Percentiles rank a stretch among this genome's conserved stretches.
Conservation (phyloP, 2,329 filamentous ascomycete species). For the Capronia americana region DNA sequence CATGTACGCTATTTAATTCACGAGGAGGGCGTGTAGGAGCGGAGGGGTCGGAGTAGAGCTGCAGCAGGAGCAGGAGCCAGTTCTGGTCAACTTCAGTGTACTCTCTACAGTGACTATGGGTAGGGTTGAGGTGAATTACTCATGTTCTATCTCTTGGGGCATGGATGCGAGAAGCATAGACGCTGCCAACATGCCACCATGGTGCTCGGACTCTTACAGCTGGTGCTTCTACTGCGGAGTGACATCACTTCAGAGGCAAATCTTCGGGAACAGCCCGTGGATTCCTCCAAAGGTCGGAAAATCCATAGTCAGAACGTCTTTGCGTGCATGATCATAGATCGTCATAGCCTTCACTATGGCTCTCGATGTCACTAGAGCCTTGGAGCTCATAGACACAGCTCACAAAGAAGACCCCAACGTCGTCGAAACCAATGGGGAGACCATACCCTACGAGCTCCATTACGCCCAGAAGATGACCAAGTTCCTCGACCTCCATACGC, state of each 20-base stretch:
- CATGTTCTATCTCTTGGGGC: neutral
- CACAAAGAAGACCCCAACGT: constrained; percentile 72
- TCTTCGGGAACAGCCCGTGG: neutral
- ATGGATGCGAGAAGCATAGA: neutral
- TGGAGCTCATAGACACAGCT: constrained; percentile 74
- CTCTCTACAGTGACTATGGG: neutral
- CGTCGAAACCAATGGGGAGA: constrained; percentile 51
- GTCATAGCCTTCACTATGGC: constrained; percentile 29
- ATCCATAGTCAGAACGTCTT: neutral
- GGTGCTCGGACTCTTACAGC: neutral
- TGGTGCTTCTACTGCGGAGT: neutral
- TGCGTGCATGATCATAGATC: neutral
- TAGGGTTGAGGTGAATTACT: neutral
- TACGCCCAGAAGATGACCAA: constrained; percentile 80
- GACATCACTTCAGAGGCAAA: constrained; percentile 13
- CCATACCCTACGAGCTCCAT: constrained; percentile 77
- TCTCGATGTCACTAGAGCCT: constrained; percentile 52
- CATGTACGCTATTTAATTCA: neutral
- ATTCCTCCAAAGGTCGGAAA: neutral
- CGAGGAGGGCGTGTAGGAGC: neutral
- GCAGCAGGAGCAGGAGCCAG: neutral
- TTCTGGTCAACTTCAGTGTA: neutral
- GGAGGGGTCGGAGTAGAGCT: neutral
- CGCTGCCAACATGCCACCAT: neutral
- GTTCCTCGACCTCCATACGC: constrained; percentile 69